Evolutionary conservation across 2,329 filamentous ascomycete species (phyloP).

Genomic region (Ilyonectria sp.): DNA sequence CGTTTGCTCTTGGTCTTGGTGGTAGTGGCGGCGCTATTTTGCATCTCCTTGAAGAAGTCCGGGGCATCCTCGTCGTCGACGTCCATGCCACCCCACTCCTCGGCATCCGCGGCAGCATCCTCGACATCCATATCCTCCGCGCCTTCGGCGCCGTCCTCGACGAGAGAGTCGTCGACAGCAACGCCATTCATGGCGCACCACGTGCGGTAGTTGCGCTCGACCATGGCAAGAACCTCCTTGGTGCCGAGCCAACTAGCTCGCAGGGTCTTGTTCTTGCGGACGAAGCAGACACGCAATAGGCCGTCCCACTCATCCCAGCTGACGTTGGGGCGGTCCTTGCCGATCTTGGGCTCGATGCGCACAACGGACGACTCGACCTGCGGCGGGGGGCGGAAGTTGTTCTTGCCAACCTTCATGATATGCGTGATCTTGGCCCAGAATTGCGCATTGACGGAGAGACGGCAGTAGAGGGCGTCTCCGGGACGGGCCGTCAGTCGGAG

Average conservation of each 20-base stretch:
- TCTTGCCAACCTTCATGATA: conserved; percentile 94
- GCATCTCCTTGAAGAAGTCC: conserved; percentile 84
- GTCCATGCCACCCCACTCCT: conserved; percentile 66
- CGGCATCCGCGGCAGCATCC: conserved; percentile 59
- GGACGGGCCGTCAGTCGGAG: conserved; percentile 90
- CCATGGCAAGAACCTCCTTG: conserved; percentile 83
- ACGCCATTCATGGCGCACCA: conserved; percentile 93
- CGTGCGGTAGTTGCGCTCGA: conserved; percentile 89
- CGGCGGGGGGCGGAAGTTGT: conserved; percentile 97
- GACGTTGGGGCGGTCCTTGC: conserved; percentile 83
- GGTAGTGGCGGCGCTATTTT: conserved; percentile 54
- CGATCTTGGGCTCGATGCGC: conserved; percentile 88
- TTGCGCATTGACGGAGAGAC: conserved; percentile 93
- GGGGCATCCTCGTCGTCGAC: conserved; percentile 80
- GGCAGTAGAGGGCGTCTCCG: conserved; percentile 89
- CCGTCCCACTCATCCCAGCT: conserved; percentile 97
- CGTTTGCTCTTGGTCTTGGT: conserved; percentile 77
- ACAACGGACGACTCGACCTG: conserved; percentile 94
- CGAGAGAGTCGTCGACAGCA: conserved; percentile 77
- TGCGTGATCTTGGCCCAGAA: conserved; percentile 80
- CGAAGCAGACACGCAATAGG: conserved; percentile 79
- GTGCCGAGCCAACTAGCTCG: conserved; percentile 86
- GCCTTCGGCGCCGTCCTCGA: conserved; percentile 61
- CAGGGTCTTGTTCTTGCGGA: conserved; percentile 91
- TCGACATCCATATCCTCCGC: conserved; percentile 58